Evolutionary conservation across 106 monocot species (phyloP), one percentile per base, ranked within the genome.

Genomic region (Phalaenopsis equestris): DNA sequence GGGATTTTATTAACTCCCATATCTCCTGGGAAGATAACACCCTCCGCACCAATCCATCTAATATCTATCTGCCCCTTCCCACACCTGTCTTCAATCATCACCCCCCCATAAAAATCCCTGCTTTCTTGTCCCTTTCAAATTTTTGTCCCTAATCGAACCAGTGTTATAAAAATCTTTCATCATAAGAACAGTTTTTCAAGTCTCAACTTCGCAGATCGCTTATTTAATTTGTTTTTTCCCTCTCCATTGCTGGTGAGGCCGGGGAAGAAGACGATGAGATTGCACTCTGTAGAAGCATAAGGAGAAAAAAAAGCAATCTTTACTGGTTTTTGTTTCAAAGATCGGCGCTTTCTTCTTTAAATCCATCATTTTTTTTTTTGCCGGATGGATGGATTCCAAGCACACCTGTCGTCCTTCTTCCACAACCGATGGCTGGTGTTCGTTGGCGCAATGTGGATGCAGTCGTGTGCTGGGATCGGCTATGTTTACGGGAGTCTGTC

Each of bases 361-460:
- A 12, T 70, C 38, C 70, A 11, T 30, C 38, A 39, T 2, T 38
- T 38, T 70, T 30, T 30, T 30, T 30, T 30, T 30, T 30, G 30
- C 2, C 70, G 39, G 37, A 74, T 74, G 74, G 18, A 6, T 43
- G 43, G 74, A 36, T 42, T 74, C 7, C 41, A 74, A 74, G 43
- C 74, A n/a, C 42, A 43, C 74, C 74, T 74, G 43, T 38, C n/a
- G 43, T 42, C 19, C 43, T 74, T 92, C 73, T 42, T 87, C 57
- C 84, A 85, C 82, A 92, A 92, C 90, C 72, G 92, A 80, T 95
- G 95, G 95, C 87, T 92, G 43, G 92, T 95, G 14, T 92, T 95
- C 72, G 95, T 95, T 78, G 90, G 87, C 45, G 88, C 92, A 81
- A 95, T 96, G 88, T 96, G 95, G 95, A 55, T 93, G 47, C 91